Evolutionary conservation across 2,329 filamentous ascomycete genomes (phyloP).

Genomic region (Colletotrichum horii): DNA sequence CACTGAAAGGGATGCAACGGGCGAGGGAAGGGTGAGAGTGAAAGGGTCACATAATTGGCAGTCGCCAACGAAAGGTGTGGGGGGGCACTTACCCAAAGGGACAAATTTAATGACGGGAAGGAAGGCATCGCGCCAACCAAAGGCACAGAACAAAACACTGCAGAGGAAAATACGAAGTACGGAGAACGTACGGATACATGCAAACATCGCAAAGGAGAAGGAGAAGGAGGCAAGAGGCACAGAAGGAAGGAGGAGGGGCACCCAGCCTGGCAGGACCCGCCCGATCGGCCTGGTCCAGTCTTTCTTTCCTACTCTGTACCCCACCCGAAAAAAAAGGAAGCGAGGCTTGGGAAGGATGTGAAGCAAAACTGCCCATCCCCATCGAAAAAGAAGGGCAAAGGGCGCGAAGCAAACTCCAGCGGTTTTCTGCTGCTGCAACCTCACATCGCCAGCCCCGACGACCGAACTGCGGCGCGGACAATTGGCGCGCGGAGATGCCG

Average conservation of each 20-base stretch:
- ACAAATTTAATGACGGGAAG: not conserved
- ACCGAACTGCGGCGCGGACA: not conserved
- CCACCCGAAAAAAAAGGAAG: not conserved
- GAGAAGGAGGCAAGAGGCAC: not conserved
- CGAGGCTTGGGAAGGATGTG: not conserved
- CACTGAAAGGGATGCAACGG: not conserved
- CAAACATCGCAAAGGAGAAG: not conserved
- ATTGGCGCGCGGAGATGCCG: slow-evolving; percentile 2
- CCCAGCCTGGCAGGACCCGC: not conserved
- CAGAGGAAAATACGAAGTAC: not conserved
- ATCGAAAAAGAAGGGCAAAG: not conserved
- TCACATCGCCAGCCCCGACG: not conserved
- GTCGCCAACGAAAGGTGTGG: not conserved
- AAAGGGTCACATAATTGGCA: not conserved
- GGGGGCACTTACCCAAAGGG: not conserved
- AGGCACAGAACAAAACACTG: not conserved
- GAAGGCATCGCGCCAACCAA: not conserved
- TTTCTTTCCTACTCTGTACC: not conserved
- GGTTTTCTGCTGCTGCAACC: not conserved
- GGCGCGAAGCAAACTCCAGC: not conserved
- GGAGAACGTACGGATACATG: too few relatives aligned
- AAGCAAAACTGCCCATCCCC: not conserved
- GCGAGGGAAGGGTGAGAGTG: not conserved
- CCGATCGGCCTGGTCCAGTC: not conserved
- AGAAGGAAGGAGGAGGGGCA: not conserved